phyloP scores from a whole-genome alignment of 2,329 filamentous ascomycete genomes.

The Didymella keratinophila region DNA sequence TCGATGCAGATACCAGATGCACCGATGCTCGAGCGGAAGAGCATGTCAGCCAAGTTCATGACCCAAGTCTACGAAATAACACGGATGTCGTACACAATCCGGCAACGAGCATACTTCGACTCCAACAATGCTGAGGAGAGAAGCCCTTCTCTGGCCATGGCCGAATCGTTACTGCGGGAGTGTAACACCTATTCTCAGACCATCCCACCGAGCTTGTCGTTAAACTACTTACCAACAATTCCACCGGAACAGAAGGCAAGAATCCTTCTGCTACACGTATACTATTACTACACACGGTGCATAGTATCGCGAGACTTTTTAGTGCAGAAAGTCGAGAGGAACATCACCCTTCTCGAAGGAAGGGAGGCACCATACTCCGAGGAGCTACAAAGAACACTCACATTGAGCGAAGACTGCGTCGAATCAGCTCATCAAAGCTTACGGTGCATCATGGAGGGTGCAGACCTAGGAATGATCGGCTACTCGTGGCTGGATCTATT shows the following conservation, averaged over 20 bases:
- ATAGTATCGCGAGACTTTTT: conserved; percentile 37
- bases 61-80: conserved; percentile 20
- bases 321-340: conserved; percentile 35
- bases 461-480: conserved; percentile 28
- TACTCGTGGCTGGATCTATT: conserved; percentile 36
- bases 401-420: conserved; percentile 39
- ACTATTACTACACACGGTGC: conserved; percentile 36
- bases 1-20: conserved; percentile 32
- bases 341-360: conserved; percentile 27
- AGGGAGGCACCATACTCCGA: conserved; percentile 17
- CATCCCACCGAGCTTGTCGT: conserved; percentile 23
- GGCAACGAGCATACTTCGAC: conserved; percentile 37
- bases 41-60: conserved; percentile 29
- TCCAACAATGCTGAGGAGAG: conserved; percentile 30
- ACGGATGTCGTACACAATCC: conserved; percentile 31
- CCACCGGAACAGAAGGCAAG: conserved; percentile 24
- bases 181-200: conserved; percentile 29
- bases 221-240: conserved; percentile 20
- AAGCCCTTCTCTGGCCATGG: conserved; percentile 29
- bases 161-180: conserved; percentile 31
- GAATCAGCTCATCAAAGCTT: conserved; percentile 36
- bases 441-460: conserved; percentile 30
- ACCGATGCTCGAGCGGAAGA: conserved; percentile 28
- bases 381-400: conserved; percentile 25
- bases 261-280: conserved; percentile 32